A percentile compares a stretch with the other conserved stretches of the same genome.
phyloP scores from a whole-genome alignment of 2,329 filamentous ascomycete genomes.

The Cordyceps fumosorosea region DNA sequence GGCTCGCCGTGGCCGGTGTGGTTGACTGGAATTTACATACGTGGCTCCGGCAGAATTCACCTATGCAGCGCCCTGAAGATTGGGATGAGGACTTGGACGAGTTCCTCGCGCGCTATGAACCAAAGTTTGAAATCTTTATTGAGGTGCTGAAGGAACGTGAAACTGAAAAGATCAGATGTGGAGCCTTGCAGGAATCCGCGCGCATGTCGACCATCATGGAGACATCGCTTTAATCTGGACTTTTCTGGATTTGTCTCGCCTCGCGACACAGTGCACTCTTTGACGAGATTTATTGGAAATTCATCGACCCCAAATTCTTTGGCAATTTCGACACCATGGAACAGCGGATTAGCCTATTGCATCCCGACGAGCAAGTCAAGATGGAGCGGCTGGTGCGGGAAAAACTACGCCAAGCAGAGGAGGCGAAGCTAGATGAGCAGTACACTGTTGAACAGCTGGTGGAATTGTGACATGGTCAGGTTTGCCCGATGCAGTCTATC shows the following conservation, averaged over 20 bases:
- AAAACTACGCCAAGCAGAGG: background rate
- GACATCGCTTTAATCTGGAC: background rate
- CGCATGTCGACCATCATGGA: background rate
- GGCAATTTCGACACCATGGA: background rate
- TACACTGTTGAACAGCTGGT: background rate
- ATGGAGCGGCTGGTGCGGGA: background rate
- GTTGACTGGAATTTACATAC: background rate
- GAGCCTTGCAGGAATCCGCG: background rate
- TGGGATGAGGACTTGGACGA: background rate
- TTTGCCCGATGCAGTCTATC: background rate
- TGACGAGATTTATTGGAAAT: background rate
- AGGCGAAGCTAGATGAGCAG: background rate
- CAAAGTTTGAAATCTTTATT: background rate
- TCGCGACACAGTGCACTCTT: background rate
- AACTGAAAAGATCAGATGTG: background rate
- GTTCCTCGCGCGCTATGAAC: background rate
- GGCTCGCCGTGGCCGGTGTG: background rate
- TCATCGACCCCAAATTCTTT: background rate
- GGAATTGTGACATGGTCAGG: background rate
- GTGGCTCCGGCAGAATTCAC: background rate
- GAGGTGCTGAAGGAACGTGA: background rate
- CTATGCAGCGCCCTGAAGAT: background rate
- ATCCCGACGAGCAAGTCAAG: background rate
- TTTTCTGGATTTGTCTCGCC: background rate
- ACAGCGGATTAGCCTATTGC: background rate